Conservation (phyloP, 768 basidiomycete genomes). For the Serendipita indica region DNA sequence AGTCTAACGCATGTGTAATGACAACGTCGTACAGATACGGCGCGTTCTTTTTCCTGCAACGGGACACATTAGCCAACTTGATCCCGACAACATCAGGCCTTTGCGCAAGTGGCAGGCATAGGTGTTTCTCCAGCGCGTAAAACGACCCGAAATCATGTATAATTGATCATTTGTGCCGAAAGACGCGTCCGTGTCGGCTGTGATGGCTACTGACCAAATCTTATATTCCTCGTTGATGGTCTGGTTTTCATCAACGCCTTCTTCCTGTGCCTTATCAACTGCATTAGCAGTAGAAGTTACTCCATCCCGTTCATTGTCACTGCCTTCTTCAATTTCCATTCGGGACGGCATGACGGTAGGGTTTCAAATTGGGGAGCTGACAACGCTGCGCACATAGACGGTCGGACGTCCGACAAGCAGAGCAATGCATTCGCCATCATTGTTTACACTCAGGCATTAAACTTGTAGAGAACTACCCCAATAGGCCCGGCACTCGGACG, state of each 20-base stretch:
- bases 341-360: neutral
- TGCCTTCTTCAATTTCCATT: neutral
- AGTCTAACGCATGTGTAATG: slow-evolving; percentile 93
- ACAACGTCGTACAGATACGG: slow-evolving; percentile 97
- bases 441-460: no score
- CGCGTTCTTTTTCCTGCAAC: slow-evolving; percentile 81
- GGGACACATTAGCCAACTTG: neutral
- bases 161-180: no score
- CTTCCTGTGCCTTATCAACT: neutral
- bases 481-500: no score
- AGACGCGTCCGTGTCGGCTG: neutral
- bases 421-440: no score
- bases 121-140: no score
- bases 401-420: no score
- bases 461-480: no score
- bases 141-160: no score
- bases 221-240: slow-evolving; percentile 23
- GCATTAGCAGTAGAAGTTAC: neutral
- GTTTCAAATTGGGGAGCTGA: no score
- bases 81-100: no score
- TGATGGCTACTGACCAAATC: slow-evolving; percentile 13
- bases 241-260: slow-evolving; percentile 21
- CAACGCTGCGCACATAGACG: no score
- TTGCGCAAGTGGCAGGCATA: neutral
- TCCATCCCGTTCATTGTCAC: neutral